Conservation (phyloP, 2,329 filamentous ascomycete genomes). For the Botrytis fabae region DNA sequence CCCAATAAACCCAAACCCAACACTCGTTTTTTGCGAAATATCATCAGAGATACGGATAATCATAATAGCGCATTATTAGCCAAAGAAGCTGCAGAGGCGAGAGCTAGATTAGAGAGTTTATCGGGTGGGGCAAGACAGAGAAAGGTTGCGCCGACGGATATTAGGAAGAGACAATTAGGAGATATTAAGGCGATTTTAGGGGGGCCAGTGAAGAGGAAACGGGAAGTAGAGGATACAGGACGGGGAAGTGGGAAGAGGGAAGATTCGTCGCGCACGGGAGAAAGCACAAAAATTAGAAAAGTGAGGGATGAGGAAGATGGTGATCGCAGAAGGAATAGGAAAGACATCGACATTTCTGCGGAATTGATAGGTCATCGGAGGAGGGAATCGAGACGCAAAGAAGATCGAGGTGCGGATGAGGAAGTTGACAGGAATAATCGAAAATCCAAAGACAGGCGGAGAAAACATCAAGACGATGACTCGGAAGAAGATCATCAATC, state of each 20-base stretch:
- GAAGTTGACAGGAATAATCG: not conserved
- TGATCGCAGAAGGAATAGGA: conserved; percentile 14
- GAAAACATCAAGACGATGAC: conserved; percentile 16
- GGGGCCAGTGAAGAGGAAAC: conserved; percentile 32
- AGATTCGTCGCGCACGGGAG: not conserved
- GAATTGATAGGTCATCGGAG: conserved; percentile 15
- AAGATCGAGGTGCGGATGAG: conserved; percentile 17
- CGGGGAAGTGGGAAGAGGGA: conserved; percentile 5
- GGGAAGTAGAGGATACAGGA: conserved; percentile 26
- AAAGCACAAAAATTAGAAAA: conserved; percentile 12
- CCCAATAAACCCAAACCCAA: conserved; percentile 80
- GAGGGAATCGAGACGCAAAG: conserved; percentile 17
- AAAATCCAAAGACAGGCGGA: conserved; percentile 8
- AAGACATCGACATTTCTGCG: conserved; percentile 10
- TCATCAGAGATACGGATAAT: conserved; percentile 82
- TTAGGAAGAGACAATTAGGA: conserved; percentile 58
- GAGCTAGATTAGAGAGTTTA: conserved; percentile 65
- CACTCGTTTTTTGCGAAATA: conserved; percentile 81
- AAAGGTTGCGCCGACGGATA: conserved; percentile 51
- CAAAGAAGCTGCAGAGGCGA: conserved; percentile 79
- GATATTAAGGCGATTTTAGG: conserved; percentile 60
- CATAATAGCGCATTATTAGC: conserved; percentile 87
- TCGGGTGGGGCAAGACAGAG: conserved; percentile 46
- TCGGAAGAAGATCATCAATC: conserved; percentile 23
- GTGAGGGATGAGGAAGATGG: conserved; percentile 18